Evolutionary conservation across 1,284 basidiomycete species (phyloP), one percentile per base, ranked within the genome.

Genomic region (Tetrapyrgos nigripes): DNA sequence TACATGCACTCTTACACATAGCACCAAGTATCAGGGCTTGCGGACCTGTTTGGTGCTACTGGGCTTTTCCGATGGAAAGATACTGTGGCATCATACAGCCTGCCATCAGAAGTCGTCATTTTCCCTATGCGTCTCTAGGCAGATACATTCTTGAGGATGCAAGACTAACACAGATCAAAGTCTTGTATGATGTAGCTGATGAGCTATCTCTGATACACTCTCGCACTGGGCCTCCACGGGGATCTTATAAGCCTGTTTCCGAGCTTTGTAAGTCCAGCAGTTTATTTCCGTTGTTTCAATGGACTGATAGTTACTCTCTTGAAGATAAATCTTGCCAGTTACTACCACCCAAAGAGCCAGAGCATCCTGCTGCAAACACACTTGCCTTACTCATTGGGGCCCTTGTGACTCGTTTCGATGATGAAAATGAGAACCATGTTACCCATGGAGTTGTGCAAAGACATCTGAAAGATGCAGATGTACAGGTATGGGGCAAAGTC

Each of bases 31-130:
- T 80, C 27, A 53, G 66, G 44, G 53, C 45, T 1, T 64, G 56
- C 6, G 76, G 79, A 0, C 78, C 75, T 2, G 75, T 79, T 1
- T 81, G 79, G n/a, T n/a, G n/a, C n/a, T n/a, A n/a, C n/a, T n/a
- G n/a, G n/a, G n/a, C n/a, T n/a, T n/a, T n/a, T n/a, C 70, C 73
- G 0, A 80, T 73, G 67, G 74, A 76, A 53, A 65, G 68, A 0
- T 73, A 66, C 37, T 76, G 76, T 59, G 71, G 70, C 0, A 57
- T 49, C 4, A 52, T 77, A 1, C 48, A 56, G 31, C 70, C 56
- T 4, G 61, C 62, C 14, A 69, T 75, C 26, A 48, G 62, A 27
- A 75, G 73, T 31, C 62, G 67, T 1, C 60, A 70, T 1, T 67
- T 67, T 58, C 73, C 73, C 3, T 76, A 57, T 52, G 67, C 71